These are phyloP conservation scores for Sonneratia caseolaris DNA, from an alignment of 345 rosid genomes.

Conservation along the genomic window DNA sequence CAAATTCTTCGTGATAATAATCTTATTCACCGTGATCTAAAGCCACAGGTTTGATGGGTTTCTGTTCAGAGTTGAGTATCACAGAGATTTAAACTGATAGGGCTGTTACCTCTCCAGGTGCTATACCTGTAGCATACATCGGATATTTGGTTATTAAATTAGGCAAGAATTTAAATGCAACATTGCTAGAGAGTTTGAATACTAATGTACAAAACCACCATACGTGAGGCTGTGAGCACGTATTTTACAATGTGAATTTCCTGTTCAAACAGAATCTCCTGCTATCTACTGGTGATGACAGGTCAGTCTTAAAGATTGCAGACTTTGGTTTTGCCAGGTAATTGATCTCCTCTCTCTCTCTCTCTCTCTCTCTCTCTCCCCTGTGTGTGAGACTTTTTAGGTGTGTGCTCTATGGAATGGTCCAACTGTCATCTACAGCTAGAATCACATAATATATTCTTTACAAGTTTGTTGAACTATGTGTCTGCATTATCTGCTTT, in stretches of 20 bases:
- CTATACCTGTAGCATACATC: background rate
- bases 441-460: background rate
- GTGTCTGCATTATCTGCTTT: background rate
- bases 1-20: constrained; percentile 85
- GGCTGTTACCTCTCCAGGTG: background rate
- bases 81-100: background rate
- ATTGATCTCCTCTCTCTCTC: background rate
- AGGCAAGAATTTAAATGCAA: background rate
- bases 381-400: background rate
- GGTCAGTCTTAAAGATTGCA: constrained; percentile 79
- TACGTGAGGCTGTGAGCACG: background rate
- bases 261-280: constrained; percentile 79
- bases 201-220: background rate
- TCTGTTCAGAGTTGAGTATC: background rate
- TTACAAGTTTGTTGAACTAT: background rate
- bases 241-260: constrained; percentile 18
- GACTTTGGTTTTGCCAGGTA: constrained; percentile 99
- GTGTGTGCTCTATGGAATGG: background rate
- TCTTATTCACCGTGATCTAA: constrained; percentile 89
- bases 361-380: background rate
- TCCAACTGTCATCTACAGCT: background rate
- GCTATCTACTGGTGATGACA: constrained; percentile 52
- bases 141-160: background rate
- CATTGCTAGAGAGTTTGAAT: background rate
- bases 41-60: constrained; percentile 69